A percentile compares a stretch with the other conserved stretches of the same genome.
These are phyloP conservation scores for Candida freyschussii DNA, from an alignment of 1,139 yeast genomes.

Conservation along the genomic window DNA sequence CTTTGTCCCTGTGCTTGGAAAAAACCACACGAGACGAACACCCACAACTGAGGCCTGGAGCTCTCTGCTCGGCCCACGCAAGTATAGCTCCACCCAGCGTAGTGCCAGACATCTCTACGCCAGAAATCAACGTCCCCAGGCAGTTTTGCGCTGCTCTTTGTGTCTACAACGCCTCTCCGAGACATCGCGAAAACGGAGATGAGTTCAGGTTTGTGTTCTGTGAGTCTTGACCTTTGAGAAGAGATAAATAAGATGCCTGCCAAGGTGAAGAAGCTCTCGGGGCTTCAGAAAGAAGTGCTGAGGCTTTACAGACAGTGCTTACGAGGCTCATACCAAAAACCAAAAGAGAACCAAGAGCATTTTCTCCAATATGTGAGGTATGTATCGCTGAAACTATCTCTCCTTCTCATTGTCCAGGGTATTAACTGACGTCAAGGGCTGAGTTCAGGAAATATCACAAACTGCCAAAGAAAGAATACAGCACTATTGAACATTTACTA, in stretches of 20 bases:
- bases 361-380: slow-evolving; percentile 30
- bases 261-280: slow-evolving; percentile 39
- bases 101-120: no score
- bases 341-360: slow-evolving; percentile 34
- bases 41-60: no score
- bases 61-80: no score
- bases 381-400: slow-evolving; percentile 1
- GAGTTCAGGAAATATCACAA: slow-evolving; percentile 61
- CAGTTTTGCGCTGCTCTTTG: slow-evolving; percentile 1
- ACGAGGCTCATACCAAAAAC: slow-evolving; percentile 52
- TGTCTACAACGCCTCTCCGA: neutral
- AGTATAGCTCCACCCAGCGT: no score
- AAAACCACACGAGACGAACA: no score
- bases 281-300: slow-evolving; percentile 60
- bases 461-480: slow-evolving; percentile 73
- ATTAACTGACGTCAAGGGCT: slow-evolving; percentile 26
- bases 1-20: no score
- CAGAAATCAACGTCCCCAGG: no score
- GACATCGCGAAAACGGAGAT: neutral
- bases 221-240: slow-evolving; percentile 1
- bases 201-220: slow-evolving; percentile 1
- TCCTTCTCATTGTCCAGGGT: neutral
- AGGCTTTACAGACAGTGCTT: slow-evolving; percentile 57
- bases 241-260: slow-evolving; percentile 11
- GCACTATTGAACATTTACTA: slow-evolving; percentile 80